A percentile compares a stretch with the other conserved stretches of the same genome.
Conservation (phyloP, 2,329 filamentous ascomycete species). For the Bimuria novae-zelandiae region DNA sequence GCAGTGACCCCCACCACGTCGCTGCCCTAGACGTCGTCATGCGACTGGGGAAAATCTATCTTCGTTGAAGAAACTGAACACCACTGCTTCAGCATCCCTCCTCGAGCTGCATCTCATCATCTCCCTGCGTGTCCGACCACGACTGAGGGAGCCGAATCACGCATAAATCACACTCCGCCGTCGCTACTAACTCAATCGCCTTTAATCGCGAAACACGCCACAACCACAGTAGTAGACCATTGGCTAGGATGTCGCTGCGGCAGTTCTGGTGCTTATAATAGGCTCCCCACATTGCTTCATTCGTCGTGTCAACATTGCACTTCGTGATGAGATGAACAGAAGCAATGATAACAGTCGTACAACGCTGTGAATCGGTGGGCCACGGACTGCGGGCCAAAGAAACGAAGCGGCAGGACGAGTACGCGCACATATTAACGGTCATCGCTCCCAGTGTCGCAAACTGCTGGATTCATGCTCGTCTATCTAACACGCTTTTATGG, state of each 20-base stretch:
- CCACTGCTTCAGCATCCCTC: too few relatives aligned
- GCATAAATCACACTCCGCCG: constrained; percentile 3
- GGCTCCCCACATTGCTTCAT: background rate
- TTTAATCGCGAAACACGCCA: constrained; percentile 6
- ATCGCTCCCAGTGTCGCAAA: too few relatives aligned
- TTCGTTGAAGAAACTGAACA: too few relatives aligned
- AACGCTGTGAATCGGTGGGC: too few relatives aligned
- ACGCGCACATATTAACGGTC: too few relatives aligned
- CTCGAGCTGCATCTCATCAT: background rate
- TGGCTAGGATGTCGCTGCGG: background rate
- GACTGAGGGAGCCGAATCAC: background rate
- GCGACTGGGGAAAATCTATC: too few relatives aligned
- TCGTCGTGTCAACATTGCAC: background rate
- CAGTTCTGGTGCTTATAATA: background rate
- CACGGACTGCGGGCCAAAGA: too few relatives aligned
- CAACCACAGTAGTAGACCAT: background rate
- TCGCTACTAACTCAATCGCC: background rate
- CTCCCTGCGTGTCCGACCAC: background rate
- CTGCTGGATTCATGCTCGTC: too few relatives aligned
- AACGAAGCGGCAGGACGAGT: too few relatives aligned
- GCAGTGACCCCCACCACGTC: background rate
- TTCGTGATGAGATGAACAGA: too few relatives aligned
- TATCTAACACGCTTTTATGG: too few relatives aligned
- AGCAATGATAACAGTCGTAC: too few relatives aligned
- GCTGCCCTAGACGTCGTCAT: constrained; percentile 4